These are phyloP conservation scores for Leccinum pellstonianum DNA, from an alignment of 768 basidiomycete species.

Conservation along the genomic window DNA sequence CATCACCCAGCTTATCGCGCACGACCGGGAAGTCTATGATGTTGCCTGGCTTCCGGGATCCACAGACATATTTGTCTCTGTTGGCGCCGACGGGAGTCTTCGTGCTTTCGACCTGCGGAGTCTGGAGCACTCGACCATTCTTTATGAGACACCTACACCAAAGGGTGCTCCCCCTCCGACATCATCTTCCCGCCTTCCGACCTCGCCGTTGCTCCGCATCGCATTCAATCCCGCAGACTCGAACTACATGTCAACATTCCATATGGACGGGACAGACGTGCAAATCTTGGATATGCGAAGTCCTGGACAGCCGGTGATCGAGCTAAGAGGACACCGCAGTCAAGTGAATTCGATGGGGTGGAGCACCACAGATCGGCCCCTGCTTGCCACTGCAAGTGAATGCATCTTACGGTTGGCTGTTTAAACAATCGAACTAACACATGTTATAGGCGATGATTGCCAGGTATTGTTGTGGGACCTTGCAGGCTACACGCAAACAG, in stretches of 20 bases:
- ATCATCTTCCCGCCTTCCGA: constrained; percentile 63
- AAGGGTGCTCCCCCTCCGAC: constrained; percentile 64
- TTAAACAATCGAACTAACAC: constrained; percentile 1
- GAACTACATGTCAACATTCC: constrained; percentile 97
- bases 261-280: constrained; percentile 86
- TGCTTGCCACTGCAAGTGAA: constrained; percentile 85
- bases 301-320: constrained; percentile 93
- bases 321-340: constrained; percentile 79
- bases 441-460: constrained; percentile 77
- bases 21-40: constrained; percentile 95
- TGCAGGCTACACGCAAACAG: constrained; percentile 55
- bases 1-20: constrained; percentile 95
- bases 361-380: constrained; percentile 80
- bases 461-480: constrained; percentile 96
- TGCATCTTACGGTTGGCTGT: constrained; percentile 3
- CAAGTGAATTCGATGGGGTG: constrained; percentile 88
- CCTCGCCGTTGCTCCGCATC: constrained; percentile 81
- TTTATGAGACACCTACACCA: constrained; percentile 89
- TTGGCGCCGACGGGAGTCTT: constrained; percentile 94
- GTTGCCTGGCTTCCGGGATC: constrained; percentile 98
- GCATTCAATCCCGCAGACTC: constrained; percentile 90
- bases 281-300: constrained; percentile 97
- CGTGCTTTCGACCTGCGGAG: constrained; percentile 96
- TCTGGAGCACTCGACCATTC: constrained; percentile 96
- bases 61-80: constrained; percentile 96